Conservation (phyloP, 345 rosid genomes). For the Brassica cretica region DNA sequence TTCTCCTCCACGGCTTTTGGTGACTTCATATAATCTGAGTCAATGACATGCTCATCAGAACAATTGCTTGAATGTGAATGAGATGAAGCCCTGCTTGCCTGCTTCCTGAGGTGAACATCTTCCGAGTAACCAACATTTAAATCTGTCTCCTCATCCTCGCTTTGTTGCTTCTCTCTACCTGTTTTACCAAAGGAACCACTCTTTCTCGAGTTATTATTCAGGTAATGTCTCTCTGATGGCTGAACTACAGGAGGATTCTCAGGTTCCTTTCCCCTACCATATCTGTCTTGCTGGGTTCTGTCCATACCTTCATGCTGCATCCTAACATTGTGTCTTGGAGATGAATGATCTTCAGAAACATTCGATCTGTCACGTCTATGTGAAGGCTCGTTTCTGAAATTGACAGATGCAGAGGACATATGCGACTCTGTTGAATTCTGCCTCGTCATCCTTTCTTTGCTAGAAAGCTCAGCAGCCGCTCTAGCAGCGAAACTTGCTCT, state of each 20-base stretch:
- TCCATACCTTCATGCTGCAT: conserved; percentile 26
- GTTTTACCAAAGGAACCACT: conserved; percentile 30
- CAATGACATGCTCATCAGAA: conserved; percentile 41
- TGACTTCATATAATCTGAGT: conserved; percentile 38
- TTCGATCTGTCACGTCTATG: conserved; percentile 29
- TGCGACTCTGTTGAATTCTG: conserved; percentile 31
- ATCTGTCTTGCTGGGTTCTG: conserved; percentile 26
- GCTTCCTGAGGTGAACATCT: conserved; percentile 41
- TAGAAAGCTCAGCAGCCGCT: conserved; percentile 92
- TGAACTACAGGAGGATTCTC: conserved; percentile 14
- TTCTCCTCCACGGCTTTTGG: conserved; percentile 44
- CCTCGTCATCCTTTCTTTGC: conserved; percentile 48
- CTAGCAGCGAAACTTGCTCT: conserved; percentile 95
- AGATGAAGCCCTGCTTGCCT: conserved; percentile 47
- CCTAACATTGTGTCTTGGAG: conserved; percentile 28
- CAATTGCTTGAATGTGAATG: conserved; percentile 47
- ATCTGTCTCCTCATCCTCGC: conserved; percentile 21
- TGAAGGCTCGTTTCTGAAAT: conserved; percentile 27
- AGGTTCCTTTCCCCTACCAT: conserved; percentile 20
- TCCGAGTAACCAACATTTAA: conserved; percentile 37
- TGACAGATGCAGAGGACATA: conserved; percentile 23
- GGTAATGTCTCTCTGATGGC: conserved; percentile 41
- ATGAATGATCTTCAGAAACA: conserved; percentile 24
- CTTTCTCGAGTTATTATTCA: conserved; percentile 40
- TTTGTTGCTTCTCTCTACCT: conserved; percentile 30